Evolutionary conservation across 2,329 filamentous ascomycete species (phyloP), one percentile per base, ranked within the genome.

Genomic region (Fusarium nematophilum): DNA sequence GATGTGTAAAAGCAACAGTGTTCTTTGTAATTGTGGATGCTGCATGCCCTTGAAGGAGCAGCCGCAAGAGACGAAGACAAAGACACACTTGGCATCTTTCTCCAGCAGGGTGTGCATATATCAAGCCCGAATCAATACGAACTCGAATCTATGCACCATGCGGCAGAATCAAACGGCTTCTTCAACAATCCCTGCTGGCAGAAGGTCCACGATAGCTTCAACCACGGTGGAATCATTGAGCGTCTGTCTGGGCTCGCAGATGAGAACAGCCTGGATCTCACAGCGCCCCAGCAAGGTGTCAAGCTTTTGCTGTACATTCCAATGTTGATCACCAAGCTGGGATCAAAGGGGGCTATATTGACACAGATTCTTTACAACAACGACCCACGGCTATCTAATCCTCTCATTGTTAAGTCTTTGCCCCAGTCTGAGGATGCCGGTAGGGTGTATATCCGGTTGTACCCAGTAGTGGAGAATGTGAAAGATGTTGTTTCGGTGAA

Each of bases 291-390:
- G 66, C 90, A 94, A 77, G 86, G 84, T 29, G 84, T 97, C 33
- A 91, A 95, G 68, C 84, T 99, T 15, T 83, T 97, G 1, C 95
- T 95, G 0, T 96, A 92, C 67, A 90, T 97, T 17, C 93, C 93
- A 0, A 91, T 86, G 3, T 86, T 98, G 25, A 77, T 96, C 33
- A 92, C 92, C 2, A 98, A 97, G 74, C 81, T 98, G 1, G 95
- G 95, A 0, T 75, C 77, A 1, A 76, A 86, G 31, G 93, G 93
- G 0, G 91, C 92, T 2, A 79, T 98, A 3, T 75, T 97, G 23
- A 90, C 92, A 0, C 84, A 86, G 38, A 75, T 97, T 3, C 79
- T 99, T 1, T 73, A 75, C 1, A 82, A 81, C n/a, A 83, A 85
- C 7, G 92, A 97, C 66, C 78, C 84, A 0, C 83, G 90, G 26